Evolutionary conservation across 2,329 filamentous ascomycete species (phyloP).

Genomic region (Diaporthe humulicola): DNA sequence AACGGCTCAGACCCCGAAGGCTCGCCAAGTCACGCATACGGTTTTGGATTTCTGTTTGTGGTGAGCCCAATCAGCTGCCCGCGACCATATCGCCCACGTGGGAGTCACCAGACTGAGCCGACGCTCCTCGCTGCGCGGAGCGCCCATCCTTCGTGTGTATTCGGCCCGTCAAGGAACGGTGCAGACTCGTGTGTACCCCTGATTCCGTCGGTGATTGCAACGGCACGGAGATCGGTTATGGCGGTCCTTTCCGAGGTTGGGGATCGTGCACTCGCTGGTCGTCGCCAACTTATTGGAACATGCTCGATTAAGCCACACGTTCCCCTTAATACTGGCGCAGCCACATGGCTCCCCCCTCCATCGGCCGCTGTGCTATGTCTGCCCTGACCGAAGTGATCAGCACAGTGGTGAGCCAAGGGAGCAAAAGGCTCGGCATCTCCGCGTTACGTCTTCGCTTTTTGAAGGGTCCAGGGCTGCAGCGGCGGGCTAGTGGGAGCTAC

Average conservation of each 20-base stretch:
- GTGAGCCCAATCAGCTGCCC: conserved; percentile 19
- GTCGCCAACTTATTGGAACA: conserved; percentile 10
- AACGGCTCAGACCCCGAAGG: conserved; percentile 21
- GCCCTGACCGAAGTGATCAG: neutral
- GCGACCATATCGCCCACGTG: conserved; percentile 18
- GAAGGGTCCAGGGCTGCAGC: conserved; percentile 21
- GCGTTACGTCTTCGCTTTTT: conserved; percentile 12
- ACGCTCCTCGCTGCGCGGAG: neutral
- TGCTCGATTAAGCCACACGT: conserved; percentile 7
- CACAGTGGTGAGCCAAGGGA: conserved; percentile 8
- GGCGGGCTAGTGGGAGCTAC: conserved; percentile 23
- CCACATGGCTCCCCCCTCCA: conserved; percentile 34
- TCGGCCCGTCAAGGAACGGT: conserved; percentile 17
- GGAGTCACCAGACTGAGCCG: neutral
- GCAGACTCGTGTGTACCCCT: conserved; percentile 12
- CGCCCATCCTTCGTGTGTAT: conserved; percentile 16
- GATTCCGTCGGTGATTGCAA: conserved; percentile 21
- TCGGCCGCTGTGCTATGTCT: neutral
- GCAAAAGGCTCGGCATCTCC: conserved; percentile 10
- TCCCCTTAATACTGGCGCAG: conserved; percentile 11
- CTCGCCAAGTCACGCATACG: conserved; percentile 22
- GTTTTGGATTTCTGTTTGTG: conserved; percentile 1
- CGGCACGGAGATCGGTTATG: conserved; percentile 12
- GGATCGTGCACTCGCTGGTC: conserved; percentile 7
- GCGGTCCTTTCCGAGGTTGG: conserved; percentile 14